Evolutionary conservation across 805 yeast species (phyloP).

Genomic region (Komagataella pseudopastoris): DNA sequence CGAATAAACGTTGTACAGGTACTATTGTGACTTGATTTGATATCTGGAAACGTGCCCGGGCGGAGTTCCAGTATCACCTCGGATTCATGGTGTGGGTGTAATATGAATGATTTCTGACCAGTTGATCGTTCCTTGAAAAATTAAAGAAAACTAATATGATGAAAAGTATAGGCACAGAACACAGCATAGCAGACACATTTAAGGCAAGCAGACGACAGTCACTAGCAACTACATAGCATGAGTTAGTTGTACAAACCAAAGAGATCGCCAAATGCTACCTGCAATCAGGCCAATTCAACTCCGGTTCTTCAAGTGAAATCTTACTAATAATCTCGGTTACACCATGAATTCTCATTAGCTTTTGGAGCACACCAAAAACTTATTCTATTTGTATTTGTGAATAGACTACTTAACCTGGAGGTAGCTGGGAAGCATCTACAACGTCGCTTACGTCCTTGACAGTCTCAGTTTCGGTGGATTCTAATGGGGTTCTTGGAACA

Average conservation of each 20-base stretch:
- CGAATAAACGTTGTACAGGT: neutral
- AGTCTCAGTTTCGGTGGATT: constrained; percentile 27
- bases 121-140: too few relatives aligned
- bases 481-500: constrained; percentile 86
- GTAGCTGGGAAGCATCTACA: constrained; percentile 81
- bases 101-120: too few relatives aligned
- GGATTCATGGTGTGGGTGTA: too few relatives aligned
- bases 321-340: neutral
- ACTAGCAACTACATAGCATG: neutral
- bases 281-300: neutral
- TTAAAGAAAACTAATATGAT: too few relatives aligned
- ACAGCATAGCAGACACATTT: neutral
- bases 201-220: neutral
- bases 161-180: neutral
- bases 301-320: neutral
- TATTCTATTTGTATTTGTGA: neutral
- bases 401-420: constrained; percentile 62
- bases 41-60: too few relatives aligned
- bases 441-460: constrained; percentile 47
- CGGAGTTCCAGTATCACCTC: too few relatives aligned
- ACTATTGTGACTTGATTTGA: neutral
- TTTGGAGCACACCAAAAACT: neutral
- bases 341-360: neutral
- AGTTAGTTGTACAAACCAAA: neutral
- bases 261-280: neutral